phyloP scores from a whole-genome alignment of 345 rosid genomes.

The Odontarrhena argentea region DNA sequence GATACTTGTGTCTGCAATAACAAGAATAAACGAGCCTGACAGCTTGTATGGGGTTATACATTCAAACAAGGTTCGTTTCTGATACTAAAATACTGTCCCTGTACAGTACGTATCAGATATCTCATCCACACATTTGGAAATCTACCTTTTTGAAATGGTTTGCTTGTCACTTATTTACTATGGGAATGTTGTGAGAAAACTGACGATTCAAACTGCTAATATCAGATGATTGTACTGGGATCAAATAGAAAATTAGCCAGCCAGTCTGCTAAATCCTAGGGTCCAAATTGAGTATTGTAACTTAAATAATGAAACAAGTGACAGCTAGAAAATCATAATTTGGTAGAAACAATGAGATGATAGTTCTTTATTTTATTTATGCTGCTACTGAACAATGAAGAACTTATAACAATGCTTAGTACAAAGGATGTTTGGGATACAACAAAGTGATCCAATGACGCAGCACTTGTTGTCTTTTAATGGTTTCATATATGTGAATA shows the following conservation, averaged over 20 bases:
- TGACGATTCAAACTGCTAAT: slow-evolving; percentile 14
- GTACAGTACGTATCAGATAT: slow-evolving; percentile 8
- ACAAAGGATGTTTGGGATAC: slow-evolving; percentile 12
- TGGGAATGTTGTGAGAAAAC: slow-evolving; percentile 16
- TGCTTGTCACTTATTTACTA: slow-evolving; percentile 9
- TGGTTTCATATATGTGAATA: slow-evolving; percentile 32
- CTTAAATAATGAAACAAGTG: slow-evolving; percentile 6
- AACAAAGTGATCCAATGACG: neutral
- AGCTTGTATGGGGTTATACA: slow-evolving; percentile 91
- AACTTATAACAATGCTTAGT: neutral
- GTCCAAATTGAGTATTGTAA: neutral
- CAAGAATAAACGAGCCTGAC: slow-evolving; percentile 94
- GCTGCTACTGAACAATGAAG: slow-evolving; percentile 11
- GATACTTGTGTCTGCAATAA: slow-evolving; percentile 83
- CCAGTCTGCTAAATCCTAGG: neutral
- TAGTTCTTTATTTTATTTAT: slow-evolving; percentile 15
- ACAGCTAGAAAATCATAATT: neutral
- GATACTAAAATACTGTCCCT: slow-evolving; percentile 14
- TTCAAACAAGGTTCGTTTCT: slow-evolving; percentile 70
- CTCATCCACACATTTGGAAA: slow-evolving; percentile 27
- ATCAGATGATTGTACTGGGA: neutral
- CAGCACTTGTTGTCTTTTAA: slow-evolving; percentile 10
- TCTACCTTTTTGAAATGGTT: slow-evolving; percentile 14
- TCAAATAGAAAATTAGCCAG: neutral
- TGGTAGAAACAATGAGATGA: slow-evolving; percentile 4